A percentile compares a stretch with the other conserved stretches of the same genome.
phyloP scores from a whole-genome alignment of 768 basidiomycete species.

The Psilocybe cubensis region DNA sequence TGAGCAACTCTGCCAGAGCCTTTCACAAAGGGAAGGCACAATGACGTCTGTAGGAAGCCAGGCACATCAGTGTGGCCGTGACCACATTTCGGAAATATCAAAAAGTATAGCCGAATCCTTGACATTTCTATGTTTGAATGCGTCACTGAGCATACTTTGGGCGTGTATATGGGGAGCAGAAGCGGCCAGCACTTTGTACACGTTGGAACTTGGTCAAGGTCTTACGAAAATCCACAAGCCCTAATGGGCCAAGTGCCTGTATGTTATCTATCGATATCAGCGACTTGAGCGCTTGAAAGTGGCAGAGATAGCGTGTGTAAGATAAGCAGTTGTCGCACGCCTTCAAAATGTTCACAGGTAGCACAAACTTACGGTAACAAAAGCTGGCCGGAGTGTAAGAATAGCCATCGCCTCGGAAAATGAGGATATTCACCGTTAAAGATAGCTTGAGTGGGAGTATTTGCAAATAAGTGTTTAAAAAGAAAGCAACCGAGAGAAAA shows the following conservation, averaged over 20 bases:
- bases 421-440: too few relatives aligned
- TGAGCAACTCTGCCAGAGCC: not conserved
- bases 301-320: too few relatives aligned
- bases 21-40: not conserved
- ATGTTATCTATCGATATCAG: not conserved
- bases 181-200: too few relatives aligned
- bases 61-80: not conserved
- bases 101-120: slow-evolving; percentile 13
- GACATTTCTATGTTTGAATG: slow-evolving; percentile 21
- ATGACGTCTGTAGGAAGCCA: not conserved
- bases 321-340: too few relatives aligned
- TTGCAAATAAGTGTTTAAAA: too few relatives aligned
- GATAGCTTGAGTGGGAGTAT: too few relatives aligned
- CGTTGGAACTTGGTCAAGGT: too few relatives aligned
- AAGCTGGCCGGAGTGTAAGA: not conserved
- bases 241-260: not conserved
- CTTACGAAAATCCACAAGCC: not conserved
- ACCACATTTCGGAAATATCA: not conserved
- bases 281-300: too few relatives aligned
- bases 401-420: not conserved
- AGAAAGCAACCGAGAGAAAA: too few relatives aligned
- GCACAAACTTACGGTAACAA: not conserved
- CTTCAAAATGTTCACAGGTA: too few relatives aligned
- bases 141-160: too few relatives aligned
- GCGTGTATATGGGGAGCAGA: too few relatives aligned